Conservation (phyloP, 1,139 yeast species). For the Lodderomyces margitis region DNA sequence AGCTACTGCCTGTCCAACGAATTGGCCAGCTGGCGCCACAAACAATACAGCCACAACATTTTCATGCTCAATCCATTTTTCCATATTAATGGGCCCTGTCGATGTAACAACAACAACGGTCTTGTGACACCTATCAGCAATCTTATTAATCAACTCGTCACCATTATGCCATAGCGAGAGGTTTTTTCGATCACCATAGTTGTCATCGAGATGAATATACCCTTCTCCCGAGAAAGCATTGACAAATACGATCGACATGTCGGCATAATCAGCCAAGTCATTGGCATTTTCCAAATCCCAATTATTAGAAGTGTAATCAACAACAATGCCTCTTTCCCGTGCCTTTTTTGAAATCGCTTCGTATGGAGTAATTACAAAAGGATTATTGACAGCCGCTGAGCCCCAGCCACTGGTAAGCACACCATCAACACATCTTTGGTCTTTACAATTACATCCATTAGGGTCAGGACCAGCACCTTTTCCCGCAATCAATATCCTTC, state of each 20-base stretch:
- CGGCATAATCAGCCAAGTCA: slow-evolving; percentile 49
- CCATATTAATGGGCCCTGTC: slow-evolving; percentile 61
- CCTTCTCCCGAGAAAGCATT: slow-evolving; percentile 60
- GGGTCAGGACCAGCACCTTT: slow-evolving; percentile 48
- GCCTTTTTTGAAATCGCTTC: slow-evolving; percentile 50
- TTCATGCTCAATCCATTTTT: slow-evolving; percentile 56
- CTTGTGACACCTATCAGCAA: slow-evolving; percentile 49
- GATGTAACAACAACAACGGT: slow-evolving; percentile 58
- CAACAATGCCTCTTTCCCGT: slow-evolving; percentile 40
- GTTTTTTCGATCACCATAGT: slow-evolving; percentile 60
- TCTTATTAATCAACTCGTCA: slow-evolving; percentile 48
- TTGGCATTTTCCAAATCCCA: slow-evolving; percentile 45
- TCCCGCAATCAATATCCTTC: slow-evolving; percentile 47
- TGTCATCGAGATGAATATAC: slow-evolving; percentile 54
- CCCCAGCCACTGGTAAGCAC: slow-evolving; percentile 52
- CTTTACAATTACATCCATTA: slow-evolving; percentile 50
- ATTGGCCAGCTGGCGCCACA: slow-evolving; percentile 60
- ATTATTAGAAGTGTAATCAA: slow-evolving; percentile 41
- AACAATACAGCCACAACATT: slow-evolving; percentile 57
- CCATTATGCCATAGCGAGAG: slow-evolving; percentile 61
- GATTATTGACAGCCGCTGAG: slow-evolving; percentile 51
- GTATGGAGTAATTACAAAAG: slow-evolving; percentile 54
- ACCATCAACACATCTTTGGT: slow-evolving; percentile 48
- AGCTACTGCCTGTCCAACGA: slow-evolving; percentile 40
- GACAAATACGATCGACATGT: slow-evolving; percentile 52